Conservation (phyloP, 345 rosid species). For the Lagerstroemia speciosa region DNA sequence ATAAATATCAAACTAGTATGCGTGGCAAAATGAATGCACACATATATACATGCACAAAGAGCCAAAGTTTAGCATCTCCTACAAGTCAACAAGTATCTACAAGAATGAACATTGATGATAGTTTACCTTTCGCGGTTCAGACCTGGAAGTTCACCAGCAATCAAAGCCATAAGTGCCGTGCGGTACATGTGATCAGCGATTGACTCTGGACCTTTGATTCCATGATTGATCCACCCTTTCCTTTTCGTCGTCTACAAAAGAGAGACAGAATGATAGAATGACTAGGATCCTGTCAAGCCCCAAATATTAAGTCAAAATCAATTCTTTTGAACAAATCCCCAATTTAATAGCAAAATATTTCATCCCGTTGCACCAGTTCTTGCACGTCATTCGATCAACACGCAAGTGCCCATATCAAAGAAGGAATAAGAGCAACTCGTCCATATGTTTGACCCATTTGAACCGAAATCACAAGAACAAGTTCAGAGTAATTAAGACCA, state of each 20-base stretch:
- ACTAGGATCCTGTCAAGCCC: not conserved
- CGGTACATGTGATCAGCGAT: slow-evolving; percentile 95
- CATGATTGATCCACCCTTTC: slow-evolving; percentile 91
- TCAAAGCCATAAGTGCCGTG: slow-evolving; percentile 86
- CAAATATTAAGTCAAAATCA: not conserved
- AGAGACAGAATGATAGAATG: not conserved
- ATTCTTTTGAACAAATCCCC: not conserved
- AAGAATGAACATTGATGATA: not conserved
- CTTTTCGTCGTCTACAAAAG: slow-evolving; percentile 70
- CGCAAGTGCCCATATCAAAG: not conserved
- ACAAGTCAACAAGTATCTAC: not conserved
- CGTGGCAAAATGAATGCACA: not conserved
- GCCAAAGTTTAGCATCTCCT: not conserved
- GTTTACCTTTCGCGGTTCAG: slow-evolving; percentile 63
- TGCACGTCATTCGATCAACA: not conserved
- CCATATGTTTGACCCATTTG: not conserved
- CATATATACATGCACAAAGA: not conserved
- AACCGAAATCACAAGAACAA: not conserved
- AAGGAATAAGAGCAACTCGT: not conserved
- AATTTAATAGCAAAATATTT: not conserved
- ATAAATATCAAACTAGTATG: not conserved
- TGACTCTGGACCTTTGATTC: slow-evolving; percentile 71
- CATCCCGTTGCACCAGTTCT: not conserved
- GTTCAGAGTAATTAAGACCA: not conserved
- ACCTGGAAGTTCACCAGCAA: slow-evolving; percentile 67